Evolutionary conservation across 176 grass and related monocot genomes (phyloP).

Genomic region (Puccinellia tenuiflora): DNA sequence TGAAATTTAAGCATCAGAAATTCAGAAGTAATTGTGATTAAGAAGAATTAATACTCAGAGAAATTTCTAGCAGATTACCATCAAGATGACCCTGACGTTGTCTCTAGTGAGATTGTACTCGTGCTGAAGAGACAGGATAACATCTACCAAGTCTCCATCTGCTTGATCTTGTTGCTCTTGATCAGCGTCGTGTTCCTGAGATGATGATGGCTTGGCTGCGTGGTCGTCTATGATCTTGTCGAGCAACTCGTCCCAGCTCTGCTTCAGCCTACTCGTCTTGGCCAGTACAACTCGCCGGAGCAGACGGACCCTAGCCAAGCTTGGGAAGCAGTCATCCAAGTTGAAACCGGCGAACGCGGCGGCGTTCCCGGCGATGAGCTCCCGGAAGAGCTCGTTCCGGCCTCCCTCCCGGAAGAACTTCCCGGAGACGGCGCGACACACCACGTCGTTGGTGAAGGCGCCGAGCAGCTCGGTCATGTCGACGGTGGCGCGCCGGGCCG

Average conservation of each 20-base stretch:
- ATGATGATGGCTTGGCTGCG: neutral
- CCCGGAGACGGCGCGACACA: slow-evolving; percentile 37
- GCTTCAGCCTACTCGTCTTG: neutral
- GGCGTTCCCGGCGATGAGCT: slow-evolving; percentile 18
- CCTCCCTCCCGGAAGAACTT: slow-evolving; percentile 17
- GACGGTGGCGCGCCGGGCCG: neutral
- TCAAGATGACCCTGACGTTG: neutral
- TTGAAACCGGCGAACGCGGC: slow-evolving; percentile 27
- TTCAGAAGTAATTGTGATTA: too few species aligned
- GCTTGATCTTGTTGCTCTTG: neutral
- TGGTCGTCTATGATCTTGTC: slow-evolving; percentile 33
- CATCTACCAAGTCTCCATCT: neutral
- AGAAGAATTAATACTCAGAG: too few species aligned
- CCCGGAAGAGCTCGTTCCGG: slow-evolving; percentile 29
- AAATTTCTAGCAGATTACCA: neutral
- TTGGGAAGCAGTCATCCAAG: slow-evolving; percentile 44
- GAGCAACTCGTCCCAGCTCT: slow-evolving; percentile 35
- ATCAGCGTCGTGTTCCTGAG: neutral
- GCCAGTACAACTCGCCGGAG: neutral
- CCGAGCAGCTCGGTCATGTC: slow-evolving; percentile 38
- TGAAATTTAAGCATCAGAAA: too few species aligned
- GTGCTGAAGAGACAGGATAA: neutral
- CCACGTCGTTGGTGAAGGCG: slow-evolving; percentile 31
- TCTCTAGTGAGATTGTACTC: neutral
- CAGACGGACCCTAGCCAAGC: neutral